These are phyloP conservation scores for Cyclostephanos invisitatus DNA, from an alignment of 108 stramenopile genomes.

Conservation along the genomic window DNA sequence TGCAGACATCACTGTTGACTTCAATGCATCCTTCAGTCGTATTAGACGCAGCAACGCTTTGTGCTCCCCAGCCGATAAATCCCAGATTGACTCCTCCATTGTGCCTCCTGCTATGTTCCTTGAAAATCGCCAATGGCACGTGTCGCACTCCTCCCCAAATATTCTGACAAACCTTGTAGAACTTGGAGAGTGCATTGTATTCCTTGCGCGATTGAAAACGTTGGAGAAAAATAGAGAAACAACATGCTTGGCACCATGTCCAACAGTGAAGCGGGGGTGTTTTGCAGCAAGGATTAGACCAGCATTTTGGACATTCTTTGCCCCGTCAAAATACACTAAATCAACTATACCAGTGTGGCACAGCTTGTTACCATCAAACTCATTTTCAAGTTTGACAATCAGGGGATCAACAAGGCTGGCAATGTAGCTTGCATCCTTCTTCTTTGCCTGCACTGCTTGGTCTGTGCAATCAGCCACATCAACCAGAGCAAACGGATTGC, in stretches of 20 bases:
- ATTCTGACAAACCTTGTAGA: background rate
- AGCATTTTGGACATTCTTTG: constrained; percentile 21
- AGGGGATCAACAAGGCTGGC: background rate
- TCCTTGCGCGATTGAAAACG: background rate
- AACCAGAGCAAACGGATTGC: no score
- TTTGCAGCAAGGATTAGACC: constrained; percentile 7
- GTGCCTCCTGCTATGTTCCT: constrained; percentile 3
- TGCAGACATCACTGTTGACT: constrained; percentile 4
- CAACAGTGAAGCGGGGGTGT: constrained; percentile 5
- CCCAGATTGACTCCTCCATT: background rate
- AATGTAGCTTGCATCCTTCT: constrained; percentile 4
- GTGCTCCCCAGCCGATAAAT: no score
- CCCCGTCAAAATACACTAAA: constrained; percentile 17
- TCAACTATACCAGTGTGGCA: constrained; percentile 5
- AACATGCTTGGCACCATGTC: constrained; percentile 15
- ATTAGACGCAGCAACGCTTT: background rate
- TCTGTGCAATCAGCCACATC: constrained; percentile 1
- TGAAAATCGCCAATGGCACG: background rate
- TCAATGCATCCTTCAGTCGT: background rate
- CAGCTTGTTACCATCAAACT: background rate
- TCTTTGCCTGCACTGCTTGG: background rate
- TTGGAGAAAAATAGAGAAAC: constrained; percentile 16
- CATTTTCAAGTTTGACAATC: background rate
- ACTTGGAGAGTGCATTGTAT: background rate
- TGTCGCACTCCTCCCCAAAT: background rate